Evolutionary conservation across 768 basidiomycete species (phyloP).

Genomic region (Leucocoprinus sp.): DNA sequence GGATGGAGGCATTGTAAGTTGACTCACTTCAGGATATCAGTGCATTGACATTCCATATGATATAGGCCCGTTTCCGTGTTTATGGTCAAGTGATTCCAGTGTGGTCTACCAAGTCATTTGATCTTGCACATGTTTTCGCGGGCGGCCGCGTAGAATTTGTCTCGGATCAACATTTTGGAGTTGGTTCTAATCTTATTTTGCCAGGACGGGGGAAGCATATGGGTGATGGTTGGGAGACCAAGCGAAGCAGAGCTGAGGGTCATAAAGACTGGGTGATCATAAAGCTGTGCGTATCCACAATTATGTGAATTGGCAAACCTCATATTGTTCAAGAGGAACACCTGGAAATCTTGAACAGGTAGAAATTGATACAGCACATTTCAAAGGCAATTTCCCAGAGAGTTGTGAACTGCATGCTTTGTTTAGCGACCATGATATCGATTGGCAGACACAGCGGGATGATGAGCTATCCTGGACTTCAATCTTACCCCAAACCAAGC

Average conservation of each 20-base stretch:
- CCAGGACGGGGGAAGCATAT: constrained; percentile 92
- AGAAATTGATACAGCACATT: constrained; percentile 92
- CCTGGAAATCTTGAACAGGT: constrained; percentile 65
- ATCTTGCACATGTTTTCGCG: constrained; percentile 85
- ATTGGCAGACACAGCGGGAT: constrained; percentile 27
- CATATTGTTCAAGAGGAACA: constrained; percentile 45
- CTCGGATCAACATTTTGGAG: constrained; percentile 94
- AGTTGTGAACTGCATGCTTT: constrained; percentile 72
- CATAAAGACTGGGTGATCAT: constrained; percentile 92
- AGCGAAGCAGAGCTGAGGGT: constrained; percentile 67
- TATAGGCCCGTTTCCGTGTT: constrained; percentile 83
- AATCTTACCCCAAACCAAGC: constrained; percentile 67
- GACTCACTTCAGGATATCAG: neutral
- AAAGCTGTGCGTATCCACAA: constrained; percentile 55
- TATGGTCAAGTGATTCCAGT: constrained; percentile 75
- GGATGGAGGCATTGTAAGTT: constrained; percentile 89
- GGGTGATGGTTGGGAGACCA: constrained; percentile 99
- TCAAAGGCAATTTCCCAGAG: constrained; percentile 94
- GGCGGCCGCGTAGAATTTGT: constrained; percentile 79
- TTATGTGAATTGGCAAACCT: neutral
- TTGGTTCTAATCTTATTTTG: constrained; percentile 83
- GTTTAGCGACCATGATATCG: constrained; percentile 27
- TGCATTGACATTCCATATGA: constrained; percentile 11
- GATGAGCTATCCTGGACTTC: constrained; percentile 56
- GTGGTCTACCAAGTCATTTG: constrained; percentile 53